Base-by-base conservation (phyloP, 148 eudicot genomes). In the Camellia sinensis region DNA sequence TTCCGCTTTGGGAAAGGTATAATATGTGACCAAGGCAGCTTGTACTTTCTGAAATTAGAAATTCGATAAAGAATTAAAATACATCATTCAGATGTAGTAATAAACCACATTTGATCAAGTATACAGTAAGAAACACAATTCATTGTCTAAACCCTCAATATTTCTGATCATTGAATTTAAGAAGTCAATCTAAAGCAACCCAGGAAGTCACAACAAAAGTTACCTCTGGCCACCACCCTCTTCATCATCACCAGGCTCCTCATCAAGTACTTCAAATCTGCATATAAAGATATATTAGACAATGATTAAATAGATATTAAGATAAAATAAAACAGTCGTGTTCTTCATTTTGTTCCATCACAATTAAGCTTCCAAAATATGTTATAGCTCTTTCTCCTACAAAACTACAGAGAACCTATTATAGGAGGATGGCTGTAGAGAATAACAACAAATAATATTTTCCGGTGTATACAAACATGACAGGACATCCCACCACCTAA, bases 241-340 rank as follows among this genome's bases (percentile, higher is more conserved):
- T 82, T 95, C 99, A 83, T 93, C 98, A 53, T 93, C 99, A 69
- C 99, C 97, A 12, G 97, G 95, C 75, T 95, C 97, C 82, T 95
- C 98, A 75, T 95, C 97, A 75, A 93, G 89, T 74, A 93, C 98
- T 86, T 95, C 96, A 88, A 91, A 88, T 87, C 97, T 95, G 82
- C 78, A 71, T 14, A 71, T 40, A 15, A n/a, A 65, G 17, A 76
- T 22, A 67, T 67, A 21, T 52, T 40, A n/a, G 22, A 73, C 61
- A 78, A 19, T 3, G 17, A 44, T 14, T 67, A 29, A 54, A 40
- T 21, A 70, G 45, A 48, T 14, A 48, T 57, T 14, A 8, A 75
- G 40, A 60, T 18, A 43, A 75, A 7, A 2, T 2, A 75, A 22
- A 68, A 48, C 7, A 29, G 37, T 29, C 37, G 37, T 29, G 37